Conservation (phyloP, 306 rosid species). For the Malus sylvestris region DNA sequence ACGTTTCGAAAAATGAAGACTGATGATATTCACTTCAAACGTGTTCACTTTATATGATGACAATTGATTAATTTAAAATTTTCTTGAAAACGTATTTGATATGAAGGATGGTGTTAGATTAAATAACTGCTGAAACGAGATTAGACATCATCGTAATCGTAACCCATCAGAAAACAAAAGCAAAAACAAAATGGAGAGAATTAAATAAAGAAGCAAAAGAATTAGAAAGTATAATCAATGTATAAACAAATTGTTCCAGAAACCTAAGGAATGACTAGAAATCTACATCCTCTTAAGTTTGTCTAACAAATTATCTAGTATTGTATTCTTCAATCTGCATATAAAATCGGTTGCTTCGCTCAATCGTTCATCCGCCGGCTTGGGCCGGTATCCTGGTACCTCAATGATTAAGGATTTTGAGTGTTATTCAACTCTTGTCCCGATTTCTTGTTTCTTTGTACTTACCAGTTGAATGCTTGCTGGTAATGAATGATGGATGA, state of each 20-base stretch:
- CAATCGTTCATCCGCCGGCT: background rate
- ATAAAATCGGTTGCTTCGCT: too few species aligned
- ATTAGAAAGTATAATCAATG: background rate
- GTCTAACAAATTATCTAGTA: background rate
- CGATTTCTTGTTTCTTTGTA: background rate
- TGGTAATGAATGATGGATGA: conserved; percentile 23
- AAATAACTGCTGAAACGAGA: too few species aligned
- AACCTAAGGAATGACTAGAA: background rate
- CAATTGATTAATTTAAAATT: too few species aligned
- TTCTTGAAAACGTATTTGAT: too few species aligned
- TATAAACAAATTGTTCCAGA: background rate
- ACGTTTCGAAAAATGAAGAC: too few species aligned
- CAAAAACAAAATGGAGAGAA: too few species aligned
- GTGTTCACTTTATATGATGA: too few species aligned
- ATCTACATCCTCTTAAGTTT: background rate
- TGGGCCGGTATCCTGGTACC: background rate
- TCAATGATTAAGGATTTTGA: background rate
- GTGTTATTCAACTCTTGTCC: background rate
- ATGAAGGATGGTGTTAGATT: too few species aligned
- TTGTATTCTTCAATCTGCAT: background rate
- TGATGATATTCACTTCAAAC: too few species aligned
- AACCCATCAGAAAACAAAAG: too few species aligned
- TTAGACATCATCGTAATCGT: too few species aligned
- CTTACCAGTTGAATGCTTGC: conserved; percentile 21
- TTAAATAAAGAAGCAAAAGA: background rate